phyloP scores from a whole-genome alignment of 73 alveolate genomes.

The Paramecium caudatum region DNA sequence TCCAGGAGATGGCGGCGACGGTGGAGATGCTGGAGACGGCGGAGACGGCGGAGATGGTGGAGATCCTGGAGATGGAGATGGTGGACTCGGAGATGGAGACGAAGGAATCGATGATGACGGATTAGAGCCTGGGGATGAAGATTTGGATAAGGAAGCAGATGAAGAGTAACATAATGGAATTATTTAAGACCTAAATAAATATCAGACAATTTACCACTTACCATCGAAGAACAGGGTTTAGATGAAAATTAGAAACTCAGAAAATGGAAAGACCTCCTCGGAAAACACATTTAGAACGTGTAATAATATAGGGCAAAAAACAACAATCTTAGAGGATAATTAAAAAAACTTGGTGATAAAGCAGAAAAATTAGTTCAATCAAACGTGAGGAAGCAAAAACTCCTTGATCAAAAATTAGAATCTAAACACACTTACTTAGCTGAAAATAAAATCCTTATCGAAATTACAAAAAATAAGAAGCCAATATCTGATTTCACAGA shows the following conservation, averaged over 20 bases:
- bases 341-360: constrained; percentile 48
- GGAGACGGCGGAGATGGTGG: not conserved
- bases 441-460: constrained; percentile 12
- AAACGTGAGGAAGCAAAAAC: constrained; percentile 32
- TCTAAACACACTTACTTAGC: not conserved
- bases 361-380: constrained; percentile 47
- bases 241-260: constrained; percentile 47
- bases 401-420: not conserved
- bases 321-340: not conserved
- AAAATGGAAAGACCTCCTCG: not conserved
- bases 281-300: not conserved
- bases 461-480: not conserved
- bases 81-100: not conserved
- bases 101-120: not conserved
- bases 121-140: not conserved
- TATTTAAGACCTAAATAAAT: not conserved
- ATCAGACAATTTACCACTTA: not conserved
- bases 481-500: not conserved
- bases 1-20: not conserved
- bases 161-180: not conserved
- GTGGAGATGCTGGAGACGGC: not conserved
- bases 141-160: not conserved
- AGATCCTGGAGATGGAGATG: not conserved
- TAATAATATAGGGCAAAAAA: constrained; percentile 47
- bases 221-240: not conserved